Conservation (phyloP, 2,329 filamentous ascomycete genomes). For the Arthrobotrys musiformis region DNA sequence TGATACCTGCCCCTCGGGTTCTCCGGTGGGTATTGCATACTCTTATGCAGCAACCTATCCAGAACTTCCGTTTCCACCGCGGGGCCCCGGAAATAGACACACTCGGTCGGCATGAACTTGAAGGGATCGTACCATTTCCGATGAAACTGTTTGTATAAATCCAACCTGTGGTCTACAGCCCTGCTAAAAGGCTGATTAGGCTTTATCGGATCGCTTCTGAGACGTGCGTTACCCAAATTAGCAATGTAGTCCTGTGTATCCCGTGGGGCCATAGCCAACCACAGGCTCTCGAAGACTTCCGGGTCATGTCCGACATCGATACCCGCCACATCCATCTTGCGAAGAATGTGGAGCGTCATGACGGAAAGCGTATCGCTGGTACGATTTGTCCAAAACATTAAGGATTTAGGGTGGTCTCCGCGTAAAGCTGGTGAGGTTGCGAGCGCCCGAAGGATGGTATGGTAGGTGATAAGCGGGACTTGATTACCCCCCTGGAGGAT, state of each 20-base stretch:
- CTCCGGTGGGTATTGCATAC: conserved; percentile 24
- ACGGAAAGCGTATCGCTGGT: conserved; percentile 35
- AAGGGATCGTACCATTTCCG: conserved; percentile 41
- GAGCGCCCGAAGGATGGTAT: conserved; percentile 54
- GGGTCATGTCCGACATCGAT: conserved; percentile 51
- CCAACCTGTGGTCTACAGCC: conserved; percentile 34
- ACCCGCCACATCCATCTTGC: conserved; percentile 41
- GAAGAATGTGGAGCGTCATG: conserved; percentile 34
- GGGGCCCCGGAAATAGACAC: conserved; percentile 16
- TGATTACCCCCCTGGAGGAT: conserved; percentile 26
- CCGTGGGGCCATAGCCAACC: conserved; percentile 36
- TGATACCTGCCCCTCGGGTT: conserved; percentile 26
- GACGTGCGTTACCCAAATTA: conserved; percentile 11
- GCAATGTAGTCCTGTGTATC: conserved; percentile 46
- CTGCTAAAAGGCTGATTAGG: conserved; percentile 33
- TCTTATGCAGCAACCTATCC: conserved; percentile 15
- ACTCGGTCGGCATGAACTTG: conserved; percentile 34
- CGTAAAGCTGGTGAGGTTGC: conserved; percentile 46
- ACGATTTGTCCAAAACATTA: conserved; percentile 48
- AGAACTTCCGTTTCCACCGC: conserved; percentile 13
- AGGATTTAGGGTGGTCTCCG: conserved; percentile 28
- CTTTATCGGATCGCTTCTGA: conserved; percentile 5
- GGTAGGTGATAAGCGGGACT: conserved; percentile 55
- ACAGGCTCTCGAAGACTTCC: conserved; percentile 44
- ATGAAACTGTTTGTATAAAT: conserved; percentile 36